Conservation (phyloP, 257 asterid species). For the Primulina huaijiensis region DNA sequence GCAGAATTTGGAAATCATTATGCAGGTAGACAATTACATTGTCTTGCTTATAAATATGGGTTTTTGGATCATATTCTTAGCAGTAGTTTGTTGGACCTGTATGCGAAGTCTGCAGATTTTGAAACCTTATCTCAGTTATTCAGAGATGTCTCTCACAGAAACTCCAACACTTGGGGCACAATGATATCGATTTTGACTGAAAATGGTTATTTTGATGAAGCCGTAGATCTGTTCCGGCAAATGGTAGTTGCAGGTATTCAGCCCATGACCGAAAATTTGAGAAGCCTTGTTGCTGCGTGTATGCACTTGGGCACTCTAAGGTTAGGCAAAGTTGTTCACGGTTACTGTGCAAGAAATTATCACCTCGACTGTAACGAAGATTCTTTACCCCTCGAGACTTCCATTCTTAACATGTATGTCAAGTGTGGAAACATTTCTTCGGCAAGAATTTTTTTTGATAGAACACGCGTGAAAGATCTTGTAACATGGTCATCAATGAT, state of each 20-base stretch:
- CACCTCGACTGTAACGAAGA: constrained; percentile 12
- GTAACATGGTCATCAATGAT: constrained; percentile 55
- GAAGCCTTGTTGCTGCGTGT: constrained; percentile 32
- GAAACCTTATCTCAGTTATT: constrained; percentile 24
- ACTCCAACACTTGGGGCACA: constrained; percentile 28
- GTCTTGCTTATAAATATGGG: constrained; percentile 40
- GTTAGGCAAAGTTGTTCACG: constrained; percentile 42
- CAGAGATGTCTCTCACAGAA: constrained; percentile 23
- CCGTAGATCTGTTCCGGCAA: constrained; percentile 29
- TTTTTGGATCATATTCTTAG: background rate
- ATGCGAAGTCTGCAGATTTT: background rate
- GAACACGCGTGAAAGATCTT: constrained; percentile 36
- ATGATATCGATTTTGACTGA: constrained; percentile 26
- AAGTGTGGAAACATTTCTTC: constrained; percentile 43
- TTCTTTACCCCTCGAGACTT: constrained; percentile 32
- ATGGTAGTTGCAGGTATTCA: constrained; percentile 27
- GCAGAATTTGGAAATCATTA: constrained; percentile 20
- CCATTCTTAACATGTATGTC: constrained; percentile 44
- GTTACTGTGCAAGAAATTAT: constrained; percentile 30
- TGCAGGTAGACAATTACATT: constrained; percentile 36
- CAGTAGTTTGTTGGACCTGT: background rate
- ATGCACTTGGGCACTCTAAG: constrained; percentile 33
- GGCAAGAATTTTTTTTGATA: constrained; percentile 38
- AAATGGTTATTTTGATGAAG: constrained; percentile 32
- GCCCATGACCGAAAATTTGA: constrained; percentile 31